Evolutionary conservation across 371 early-diverging fungal genomes (phyloP).

Genomic region (Circinella minor): DNA sequence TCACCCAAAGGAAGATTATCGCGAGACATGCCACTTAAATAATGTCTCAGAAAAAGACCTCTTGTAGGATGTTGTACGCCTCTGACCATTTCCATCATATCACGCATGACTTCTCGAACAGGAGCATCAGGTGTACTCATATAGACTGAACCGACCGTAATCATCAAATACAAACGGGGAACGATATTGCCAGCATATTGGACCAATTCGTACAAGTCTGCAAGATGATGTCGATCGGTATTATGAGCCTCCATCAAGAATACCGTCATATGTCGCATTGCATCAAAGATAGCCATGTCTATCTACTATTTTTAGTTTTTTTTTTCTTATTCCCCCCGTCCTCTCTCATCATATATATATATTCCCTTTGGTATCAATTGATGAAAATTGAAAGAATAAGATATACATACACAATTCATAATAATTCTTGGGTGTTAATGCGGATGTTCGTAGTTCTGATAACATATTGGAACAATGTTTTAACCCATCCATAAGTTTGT

Average conservation of each 20-base stretch:
- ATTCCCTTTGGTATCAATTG: not conserved
- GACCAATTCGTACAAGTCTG: conserved; percentile 95
- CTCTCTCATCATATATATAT: not conserved
- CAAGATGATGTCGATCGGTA: conserved; percentile 85
- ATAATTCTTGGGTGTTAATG: conserved; percentile 93
- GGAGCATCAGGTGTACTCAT: conserved; percentile 89
- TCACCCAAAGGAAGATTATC: conserved; percentile 80
- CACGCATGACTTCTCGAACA: conserved; percentile 92
- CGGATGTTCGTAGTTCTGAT: conserved; percentile 90
- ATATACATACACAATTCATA: conserved; percentile 90
- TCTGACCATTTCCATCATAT: conserved; percentile 97
- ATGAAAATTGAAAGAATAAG: not conserved
- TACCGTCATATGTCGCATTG: conserved; percentile 85
- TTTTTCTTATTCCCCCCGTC: not conserved
- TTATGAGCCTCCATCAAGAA: conserved; percentile 88
- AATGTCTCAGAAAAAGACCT: conserved; percentile 94
- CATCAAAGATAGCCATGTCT: conserved; percentile 97
- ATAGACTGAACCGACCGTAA: conserved; percentile 94
- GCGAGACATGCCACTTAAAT: conserved; percentile 89
- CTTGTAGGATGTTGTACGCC: conserved; percentile 98
- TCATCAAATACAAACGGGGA: conserved; percentile 97
- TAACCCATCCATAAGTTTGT: conserved; percentile 92
- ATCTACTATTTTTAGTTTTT: conserved; percentile 5
- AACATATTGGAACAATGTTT: conserved; percentile 97
- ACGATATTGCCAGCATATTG: conserved; percentile 97